A percentile compares a stretch with the other conserved stretches of the same genome.
phyloP scores from a whole-genome alignment of 192 early-diverging fungal species.

The Podila epigama region DNA sequence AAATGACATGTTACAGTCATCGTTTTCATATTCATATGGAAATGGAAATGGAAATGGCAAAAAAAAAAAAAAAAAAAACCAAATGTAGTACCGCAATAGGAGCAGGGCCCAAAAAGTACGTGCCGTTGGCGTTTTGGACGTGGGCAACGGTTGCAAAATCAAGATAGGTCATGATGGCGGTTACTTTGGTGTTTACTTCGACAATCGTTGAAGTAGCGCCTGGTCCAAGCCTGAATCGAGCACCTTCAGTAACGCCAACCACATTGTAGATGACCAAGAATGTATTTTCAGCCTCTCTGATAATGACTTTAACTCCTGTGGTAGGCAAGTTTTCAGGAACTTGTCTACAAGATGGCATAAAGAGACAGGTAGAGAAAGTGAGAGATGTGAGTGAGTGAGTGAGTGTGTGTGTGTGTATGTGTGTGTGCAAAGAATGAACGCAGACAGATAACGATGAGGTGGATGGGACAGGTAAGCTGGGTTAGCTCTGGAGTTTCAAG shows the following conservation, averaged over 20 bases:
- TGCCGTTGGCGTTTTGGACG: constrained; percentile 5
- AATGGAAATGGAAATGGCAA: neutral
- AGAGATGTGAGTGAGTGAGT: too few species aligned
- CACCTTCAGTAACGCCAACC: neutral
- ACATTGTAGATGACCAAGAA: constrained; percentile 28
- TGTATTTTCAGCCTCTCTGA: constrained; percentile 7
- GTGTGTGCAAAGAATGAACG: too few species aligned
- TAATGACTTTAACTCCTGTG: neutral
- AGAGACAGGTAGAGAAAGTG: too few species aligned
- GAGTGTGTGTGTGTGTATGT: too few species aligned
- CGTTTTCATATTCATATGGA: neutral
- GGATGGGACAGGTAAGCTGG: too few species aligned
- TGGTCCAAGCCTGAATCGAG: constrained; percentile 22
- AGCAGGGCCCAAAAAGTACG: constrained; percentile 25
- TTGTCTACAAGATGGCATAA: neutral
- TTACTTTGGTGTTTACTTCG: neutral
- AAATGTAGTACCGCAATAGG: neutral
- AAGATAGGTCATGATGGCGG: constrained; percentile 5
- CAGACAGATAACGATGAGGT: too few species aligned
- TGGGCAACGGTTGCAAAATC: constrained; percentile 9
- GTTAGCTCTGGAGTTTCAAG: too few species aligned
- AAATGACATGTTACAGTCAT: too few species aligned
- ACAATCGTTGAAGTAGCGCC: neutral
- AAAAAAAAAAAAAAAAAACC: neutral
- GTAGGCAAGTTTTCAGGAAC: constrained; percentile 29